Base-by-base conservation (phyloP, 371 early-diverging fungal species). In the Apophysomyces trapeziformis region DNA sequence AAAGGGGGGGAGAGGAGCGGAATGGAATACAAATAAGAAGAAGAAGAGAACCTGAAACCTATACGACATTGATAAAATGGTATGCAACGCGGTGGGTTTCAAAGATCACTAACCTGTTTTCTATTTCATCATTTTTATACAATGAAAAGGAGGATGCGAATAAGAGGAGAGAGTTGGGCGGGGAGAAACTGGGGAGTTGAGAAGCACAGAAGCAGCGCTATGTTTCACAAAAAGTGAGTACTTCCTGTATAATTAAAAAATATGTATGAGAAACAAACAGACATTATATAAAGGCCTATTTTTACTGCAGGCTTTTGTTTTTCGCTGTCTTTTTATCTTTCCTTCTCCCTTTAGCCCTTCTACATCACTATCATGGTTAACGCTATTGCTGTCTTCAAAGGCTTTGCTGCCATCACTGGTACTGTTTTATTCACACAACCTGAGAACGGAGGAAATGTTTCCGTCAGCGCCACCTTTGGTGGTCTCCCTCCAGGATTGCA, bases 401-500 rank as follows among this genome's bases (percentile, higher is more conserved):
- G 67, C n/a, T 47, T 70, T 39, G 57, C 69, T 18, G 57, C 74
- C 26, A 90, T 88, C 66, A 68, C 74, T 18, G 95, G 95, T 65
- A 85, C 85, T 57, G 80, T 94, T 63, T 75, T 67, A 32, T 86
- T 95, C 76, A 75, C 68, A 65, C 94, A 95, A 80, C 85, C 78
- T 37, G 58, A 68, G 39, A 85, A 79, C 66, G 58, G 70, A 50
- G 73, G 76, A 1, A 85, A 87, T 61, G 82, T 85, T 56, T 46
- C 64, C 45, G 79, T 95, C 73, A 65, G 75, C 45, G 87, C 83
- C 57, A 73, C 82, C 56, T 61, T 95, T 60, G 66, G 78, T 57
- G 91, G 90, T 37, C 80, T 95, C 43, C 68, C 78, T n/a, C 80
- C 86, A 7, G 93, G 93, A 58, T 71, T 83, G 59, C 95, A 94